Evolutionary conservation across 2,329 filamentous ascomycete genomes (phyloP), one percentile per base, ranked within the genome.

Genomic region (Erysiphe pulchra): DNA sequence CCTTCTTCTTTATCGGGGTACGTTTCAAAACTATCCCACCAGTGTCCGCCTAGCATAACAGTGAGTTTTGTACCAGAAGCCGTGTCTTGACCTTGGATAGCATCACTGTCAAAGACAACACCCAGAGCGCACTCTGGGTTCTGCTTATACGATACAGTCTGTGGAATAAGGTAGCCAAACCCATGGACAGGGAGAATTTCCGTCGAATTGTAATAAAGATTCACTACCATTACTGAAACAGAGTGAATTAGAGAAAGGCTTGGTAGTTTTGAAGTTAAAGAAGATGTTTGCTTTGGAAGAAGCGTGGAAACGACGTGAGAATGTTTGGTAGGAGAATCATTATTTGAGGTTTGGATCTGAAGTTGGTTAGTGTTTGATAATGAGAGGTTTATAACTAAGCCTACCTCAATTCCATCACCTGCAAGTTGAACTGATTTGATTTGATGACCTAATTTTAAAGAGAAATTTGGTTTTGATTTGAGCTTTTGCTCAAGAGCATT

Each of bases 41-140:
- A 84, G 62, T 94, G 85, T 1, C 90, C 90, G 48, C 90, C 90
- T 47, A 98, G 66, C 75, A 98, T 92, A 53, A 95, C 81, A 14
- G 87, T 93, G 45, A 95, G 62, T 60, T 92, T 93, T 13, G 84
- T 92, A 20, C 82, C 84, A 12, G 50, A 24, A 1, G 60, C 66
- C 4, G 62, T 65, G 56, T 79, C 72, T 53, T 71, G 67, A 16
- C 68, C 70, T 46, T 57, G 50, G 30, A 63, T 47, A 32, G 55
- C 53, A 44, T 60, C 48, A 16, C 77, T 82, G 61, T 93, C 85
- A 60, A 95, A 95, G 49, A 95, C 80, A 45, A 95, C 86, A 50
- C 90, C 90, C 6, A 98, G 74, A 0, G 79, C 81, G 49, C 75
- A 71, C 59, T 92, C 82, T 1, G 82, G 80, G 57, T 93, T 92